Base-by-base conservation (phyloP, 2,329 filamentous ascomycete species). In the Aspergillus pseudotamarii region DNA sequence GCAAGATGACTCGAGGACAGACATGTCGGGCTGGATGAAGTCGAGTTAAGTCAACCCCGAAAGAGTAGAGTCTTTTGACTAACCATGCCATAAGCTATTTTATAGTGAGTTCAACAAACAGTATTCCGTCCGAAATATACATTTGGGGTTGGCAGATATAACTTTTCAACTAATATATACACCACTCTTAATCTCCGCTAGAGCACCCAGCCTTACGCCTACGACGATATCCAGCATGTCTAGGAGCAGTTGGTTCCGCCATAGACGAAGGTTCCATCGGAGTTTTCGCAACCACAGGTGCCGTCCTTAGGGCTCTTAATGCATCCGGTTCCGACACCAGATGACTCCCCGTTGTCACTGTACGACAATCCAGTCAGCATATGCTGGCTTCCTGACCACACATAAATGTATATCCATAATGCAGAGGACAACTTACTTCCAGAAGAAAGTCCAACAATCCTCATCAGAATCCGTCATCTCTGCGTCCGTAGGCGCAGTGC, bases 401-500 rank as follows among this genome's bases (percentile, higher is more conserved):
- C 12, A 38, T 10, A 16, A 6, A 19, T 28, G 2, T 1, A 26
- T 28, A 12, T 4, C 5, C 10, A 34, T 12, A 23, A 3, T 6
- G 3, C 3, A 16, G n/a, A 12, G 3, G 3, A 14, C 1, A 26
- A 51, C 62, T 16, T 53, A 66, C 64, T 65, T 66, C 76, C 77
- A 79, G 66, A 76, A 79, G 68, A 82, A 82, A 1, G 78, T 78
- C 80, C 80, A 82, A 67, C 71, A 80, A 64, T 80, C 78, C 0
- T 68, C 68, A 21, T 75, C 67, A 48, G 62, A 61, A n/a, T 73
- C 68, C 14, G 64, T 66, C 67, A 81, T 65, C 8, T 74, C 69
- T 3, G 68, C 64, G 11, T 60, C 68, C 0, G 72, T 73, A 0
- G 79, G 78, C 6, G 75, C 66, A 10, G 72, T 66, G 68, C 78